Base-by-base conservation (phyloP, 768 basidiomycete genomes). In the Pleurotus salmoneostramineus region DNA sequence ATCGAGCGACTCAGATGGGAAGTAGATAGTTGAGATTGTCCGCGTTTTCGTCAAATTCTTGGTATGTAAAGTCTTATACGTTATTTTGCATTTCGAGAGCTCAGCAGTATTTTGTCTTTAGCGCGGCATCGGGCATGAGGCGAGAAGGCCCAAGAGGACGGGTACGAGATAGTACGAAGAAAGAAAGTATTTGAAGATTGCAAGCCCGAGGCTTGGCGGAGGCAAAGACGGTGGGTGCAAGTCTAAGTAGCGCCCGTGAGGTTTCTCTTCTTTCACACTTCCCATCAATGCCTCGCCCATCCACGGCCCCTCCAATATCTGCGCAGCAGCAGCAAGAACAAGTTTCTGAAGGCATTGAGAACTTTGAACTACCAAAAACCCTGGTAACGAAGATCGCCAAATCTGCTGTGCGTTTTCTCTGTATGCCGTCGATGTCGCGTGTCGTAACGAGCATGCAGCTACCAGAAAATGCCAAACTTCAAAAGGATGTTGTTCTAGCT, bases 401-500 rank as follows among this genome's bases (percentile, higher is more conserved):
- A 70, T 87, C 88, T 44, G 84, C 86, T 10, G 93, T 95, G 67
- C 60, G 87, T 76, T 36, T 21, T 11, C 15, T 32, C 51, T 33
- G 15, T 45, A 33, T 49, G 21, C 32, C 42, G 15, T 15, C 12
- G 42, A 27, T 45, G 43, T 3, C 36, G 37, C 48, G 11, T 44
- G 6, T 27, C 51, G 12, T 17, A 34, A 4, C 47, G 40, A 46
- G 36, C 49, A 15, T 45, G 17, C 44, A 95, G 95, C 74, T 96
- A 3, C 92, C 93, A 5, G 88, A 93, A 0, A 88, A 85, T 63
- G 82, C 87, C 10, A 96, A 96, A 67, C 71, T 97, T 57, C 91
- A 94, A 64, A 96, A 95, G 61, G 96, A 98, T 58, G 90, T 91
- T 0, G 85, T 95, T 0, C 69, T 90, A 1, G 91, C 93, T 10